These are phyloP conservation scores for Gossypium trilobum DNA, from an alignment of 441 rosid species.

Conservation along the genomic window DNA sequence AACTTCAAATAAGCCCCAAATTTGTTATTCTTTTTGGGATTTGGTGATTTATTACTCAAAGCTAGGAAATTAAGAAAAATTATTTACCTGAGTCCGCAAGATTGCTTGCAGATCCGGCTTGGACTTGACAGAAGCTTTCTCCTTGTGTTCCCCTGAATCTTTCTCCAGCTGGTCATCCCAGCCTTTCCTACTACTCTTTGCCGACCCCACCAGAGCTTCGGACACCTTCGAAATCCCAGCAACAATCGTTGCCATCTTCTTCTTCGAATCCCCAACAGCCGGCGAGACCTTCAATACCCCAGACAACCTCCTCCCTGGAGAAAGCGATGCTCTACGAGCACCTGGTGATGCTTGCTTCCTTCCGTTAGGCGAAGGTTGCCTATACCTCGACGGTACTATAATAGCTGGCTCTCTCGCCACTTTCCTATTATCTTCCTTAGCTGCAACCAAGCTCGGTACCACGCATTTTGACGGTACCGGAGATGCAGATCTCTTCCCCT, in stretches of 20 bases:
- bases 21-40: not conserved
- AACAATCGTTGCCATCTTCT: constrained; percentile 55
- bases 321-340: constrained; percentile 55
- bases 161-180: constrained; percentile 50
- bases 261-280: constrained; percentile 63
- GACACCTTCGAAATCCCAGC: constrained; percentile 64
- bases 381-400: constrained; percentile 77
- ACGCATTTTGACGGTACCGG: constrained; percentile 81
- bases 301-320: constrained; percentile 74
- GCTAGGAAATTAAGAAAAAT: not conserved
- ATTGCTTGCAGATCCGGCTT: constrained; percentile 56
- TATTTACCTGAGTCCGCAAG: constrained; percentile 70
- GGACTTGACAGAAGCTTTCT: constrained; percentile 35
- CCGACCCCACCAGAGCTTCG: constrained; percentile 49
- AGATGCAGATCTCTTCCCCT: constrained; percentile 74
- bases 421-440: constrained; percentile 68
- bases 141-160: constrained; percentile 38
- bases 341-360: constrained; percentile 68
- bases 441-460: constrained; percentile 68
- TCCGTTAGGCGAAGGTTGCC: constrained; percentile 75
- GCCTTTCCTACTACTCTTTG: constrained; percentile 48
- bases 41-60: not conserved
- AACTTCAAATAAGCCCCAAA: not conserved
- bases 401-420: constrained; percentile 65
- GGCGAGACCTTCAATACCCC: constrained; percentile 60